Conservation (phyloP, 2,329 filamentous ascomycete species). For the Raffaelea ambrosiae region DNA sequence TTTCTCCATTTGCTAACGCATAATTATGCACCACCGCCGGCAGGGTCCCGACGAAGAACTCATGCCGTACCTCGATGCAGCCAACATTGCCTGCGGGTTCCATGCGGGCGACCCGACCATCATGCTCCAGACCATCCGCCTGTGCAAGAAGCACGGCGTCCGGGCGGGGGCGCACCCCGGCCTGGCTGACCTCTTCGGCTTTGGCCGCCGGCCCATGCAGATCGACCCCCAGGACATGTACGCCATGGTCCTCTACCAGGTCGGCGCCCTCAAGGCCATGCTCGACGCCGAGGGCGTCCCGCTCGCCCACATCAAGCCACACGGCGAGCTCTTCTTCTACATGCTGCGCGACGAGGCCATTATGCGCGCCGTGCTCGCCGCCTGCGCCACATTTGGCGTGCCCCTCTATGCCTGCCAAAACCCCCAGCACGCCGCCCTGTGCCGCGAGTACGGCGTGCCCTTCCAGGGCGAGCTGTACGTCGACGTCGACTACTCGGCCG, state of each 20-base stretch:
- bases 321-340: constrained; percentile 1
- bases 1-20: not conserved
- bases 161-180: not conserved
- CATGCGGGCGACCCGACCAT: not conserved
- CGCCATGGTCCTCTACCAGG: not conserved
- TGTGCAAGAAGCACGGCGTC: not conserved
- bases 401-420: not conserved
- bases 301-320: not conserved
- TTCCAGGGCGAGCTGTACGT: constrained; percentile 15
- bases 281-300: not conserved
- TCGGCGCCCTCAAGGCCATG: not conserved
- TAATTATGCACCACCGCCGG: no score
- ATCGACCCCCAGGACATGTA: not conserved
- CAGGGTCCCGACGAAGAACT: constrained; percentile 49
- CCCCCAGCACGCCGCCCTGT: constrained; percentile 3
- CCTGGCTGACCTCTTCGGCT: not conserved
- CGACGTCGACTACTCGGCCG: constrained; percentile 15
- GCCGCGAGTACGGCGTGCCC: constrained; percentile 15
- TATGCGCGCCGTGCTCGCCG: constrained; percentile 1
- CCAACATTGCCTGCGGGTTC: constrained; percentile 27
- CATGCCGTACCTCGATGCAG: constrained; percentile 50
- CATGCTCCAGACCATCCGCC: not conserved
- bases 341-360: constrained; percentile 3
- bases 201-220: not conserved
- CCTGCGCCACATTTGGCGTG: constrained; percentile 1